Evolutionary conservation across 495 filamentous ascomycete genomes (phyloP), one percentile per base, ranked within the genome.

Genomic region (Penicillium odoratum): DNA sequence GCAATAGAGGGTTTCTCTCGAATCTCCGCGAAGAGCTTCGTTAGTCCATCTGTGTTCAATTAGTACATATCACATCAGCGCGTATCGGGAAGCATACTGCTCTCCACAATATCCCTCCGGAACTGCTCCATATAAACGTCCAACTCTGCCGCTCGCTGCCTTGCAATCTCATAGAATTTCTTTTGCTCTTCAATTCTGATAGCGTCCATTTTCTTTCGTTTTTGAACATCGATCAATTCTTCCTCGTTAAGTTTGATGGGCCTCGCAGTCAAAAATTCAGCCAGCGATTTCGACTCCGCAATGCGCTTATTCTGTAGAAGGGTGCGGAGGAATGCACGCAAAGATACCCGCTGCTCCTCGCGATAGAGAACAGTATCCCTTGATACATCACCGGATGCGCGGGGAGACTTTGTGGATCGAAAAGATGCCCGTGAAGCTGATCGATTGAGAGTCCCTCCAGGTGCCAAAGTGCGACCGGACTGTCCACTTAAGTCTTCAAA

Each of bases 41-140:
- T 95, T 52, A 98, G 79, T 9, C 94, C 94, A 76, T 97, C 84
- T 87, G 38, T 45, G 13, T 33, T 48, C 30, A 18, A 8, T 53
- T 42, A 53, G 50, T 13, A 18, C 13, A 25, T 25, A 21, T 49
- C 42, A 36, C 11, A 33, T 5, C 25, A 18, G 8, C 5, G 5
- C 34, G 44, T n/a, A 48, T 57, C 18, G 51, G 56, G 10, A 25
- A 16, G 81, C 88, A 69, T 81, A 93, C 86, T 94, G 74, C 76
- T 77, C 69, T 91, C 88, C 30, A 91, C 87, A 65, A 91, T 87
- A 60, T 89, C 86, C 50, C 85, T 74, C 44, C 88, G 76, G 69
- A 91, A 91, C 36, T 82, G 83, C 74, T 98, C 94, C 94, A 98
- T 98, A 68, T 97, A 97, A 7, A 96, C 89, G 75, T 98, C 95